Conservation (phyloP, 768 basidiomycete genomes). For the Panaeolus cyanescens region DNA sequence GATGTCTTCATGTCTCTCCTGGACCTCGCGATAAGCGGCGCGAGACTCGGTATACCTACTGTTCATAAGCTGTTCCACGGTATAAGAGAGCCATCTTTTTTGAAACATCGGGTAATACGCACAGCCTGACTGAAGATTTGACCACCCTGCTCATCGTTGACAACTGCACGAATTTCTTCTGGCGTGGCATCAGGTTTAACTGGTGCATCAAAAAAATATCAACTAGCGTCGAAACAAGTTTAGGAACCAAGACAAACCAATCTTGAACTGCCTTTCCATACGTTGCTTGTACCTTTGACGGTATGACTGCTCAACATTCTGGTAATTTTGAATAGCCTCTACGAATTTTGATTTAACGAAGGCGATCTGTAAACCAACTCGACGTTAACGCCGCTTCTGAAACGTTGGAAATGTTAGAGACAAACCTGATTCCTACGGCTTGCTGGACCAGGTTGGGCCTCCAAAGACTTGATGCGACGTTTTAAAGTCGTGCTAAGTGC, state of each 20-base stretch:
- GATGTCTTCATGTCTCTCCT: conserved; percentile 95
- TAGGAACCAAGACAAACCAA: conserved; percentile 48
- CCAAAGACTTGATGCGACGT: conserved; percentile 69
- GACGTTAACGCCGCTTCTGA: neutral
- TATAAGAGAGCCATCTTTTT: neutral
- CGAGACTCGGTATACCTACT: conserved; percentile 90
- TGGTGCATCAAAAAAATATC: conserved; percentile 23
- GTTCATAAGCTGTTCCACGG: conserved; percentile 68
- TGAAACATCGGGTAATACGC: conserved; percentile 15
- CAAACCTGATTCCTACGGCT: conserved; percentile 78
- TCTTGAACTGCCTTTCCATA: conserved; percentile 86
- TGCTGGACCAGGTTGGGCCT: conserved; percentile 63
- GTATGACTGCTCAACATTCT: conserved; percentile 80
- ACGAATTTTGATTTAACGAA: conserved; percentile 77
- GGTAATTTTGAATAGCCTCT: conserved; percentile 84
- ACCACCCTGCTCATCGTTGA: conserved; percentile 77
- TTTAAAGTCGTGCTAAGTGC: conserved; percentile 70
- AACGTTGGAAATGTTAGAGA: neutral
- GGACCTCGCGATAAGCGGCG: conserved; percentile 94
- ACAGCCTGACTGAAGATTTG: conserved; percentile 94
- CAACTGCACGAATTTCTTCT: conserved; percentile 85
- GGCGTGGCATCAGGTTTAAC: conserved; percentile 93
- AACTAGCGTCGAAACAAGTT: neutral
- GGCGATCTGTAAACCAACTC: conserved; percentile 43
- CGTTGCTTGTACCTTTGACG: conserved; percentile 78